phyloP scores from a whole-genome alignment of 139 green algal species.

The Tetraselmis striata region DNA sequence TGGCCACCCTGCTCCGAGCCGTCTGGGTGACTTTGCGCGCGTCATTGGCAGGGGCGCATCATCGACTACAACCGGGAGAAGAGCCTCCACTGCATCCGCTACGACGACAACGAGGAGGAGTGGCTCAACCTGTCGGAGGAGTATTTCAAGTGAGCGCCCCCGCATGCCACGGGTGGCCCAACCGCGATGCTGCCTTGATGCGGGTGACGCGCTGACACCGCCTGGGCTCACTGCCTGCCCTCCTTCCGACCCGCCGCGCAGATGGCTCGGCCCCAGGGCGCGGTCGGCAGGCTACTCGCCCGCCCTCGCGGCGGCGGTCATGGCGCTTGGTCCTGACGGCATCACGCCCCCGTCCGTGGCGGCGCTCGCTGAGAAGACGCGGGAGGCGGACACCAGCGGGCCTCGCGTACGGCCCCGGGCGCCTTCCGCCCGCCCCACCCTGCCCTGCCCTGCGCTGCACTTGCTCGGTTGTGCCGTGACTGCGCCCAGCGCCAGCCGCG shows the following conservation, averaged over 20 bases:
- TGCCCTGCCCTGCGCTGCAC: too few relatives aligned
- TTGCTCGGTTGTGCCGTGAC: too few relatives aligned
- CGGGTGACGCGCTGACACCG: too few relatives aligned
- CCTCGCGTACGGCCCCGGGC: not conserved
- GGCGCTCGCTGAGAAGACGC: not conserved
- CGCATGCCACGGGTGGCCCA: too few relatives aligned
- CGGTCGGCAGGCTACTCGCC: slow-evolving; percentile 1
- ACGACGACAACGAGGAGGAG: slow-evolving; percentile 14
- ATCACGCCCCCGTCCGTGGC: not conserved
- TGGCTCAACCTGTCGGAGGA: slow-evolving; percentile 9
- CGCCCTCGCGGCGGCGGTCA: not conserved
- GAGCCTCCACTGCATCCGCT: slow-evolving; percentile 1
- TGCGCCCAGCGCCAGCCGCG: too few relatives aligned
- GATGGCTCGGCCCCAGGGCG: slow-evolving; percentile 13
- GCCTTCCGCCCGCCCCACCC: too few relatives aligned
- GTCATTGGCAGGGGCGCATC: not conserved
- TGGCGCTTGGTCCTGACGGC: not conserved
- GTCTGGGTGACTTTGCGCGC: not conserved
- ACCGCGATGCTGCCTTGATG: too few relatives aligned
- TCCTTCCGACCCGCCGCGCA: too few relatives aligned
- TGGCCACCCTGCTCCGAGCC: not conserved
- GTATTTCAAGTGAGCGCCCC: slow-evolving; percentile 11
- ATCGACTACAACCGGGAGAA: not conserved
- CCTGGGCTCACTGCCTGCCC: too few relatives aligned
- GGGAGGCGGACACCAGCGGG: not conserved